Evolutionary conservation across 1,284 basidiomycete genomes (phyloP), one percentile per base, ranked within the genome.

Genomic region (Sanguinoderma infundibulare): DNA sequence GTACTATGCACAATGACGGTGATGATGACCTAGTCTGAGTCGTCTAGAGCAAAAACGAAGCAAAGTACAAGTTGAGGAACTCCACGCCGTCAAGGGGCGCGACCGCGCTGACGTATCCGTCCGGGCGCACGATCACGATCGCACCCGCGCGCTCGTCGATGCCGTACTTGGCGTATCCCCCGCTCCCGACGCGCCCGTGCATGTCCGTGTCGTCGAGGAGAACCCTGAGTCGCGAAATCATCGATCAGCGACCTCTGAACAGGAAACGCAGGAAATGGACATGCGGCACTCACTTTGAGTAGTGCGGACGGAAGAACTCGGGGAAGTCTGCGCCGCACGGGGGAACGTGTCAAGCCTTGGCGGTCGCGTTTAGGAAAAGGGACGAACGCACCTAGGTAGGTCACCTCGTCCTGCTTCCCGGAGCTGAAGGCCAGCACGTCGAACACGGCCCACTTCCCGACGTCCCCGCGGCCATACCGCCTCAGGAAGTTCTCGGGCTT

Each of bases 101-200:
- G 20, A 90, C 77, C 57, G 78, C 77, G 1, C 87, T 59, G 17
- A 93, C 83, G 63, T 91, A 92, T 8, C 90, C 90, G 67, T 93
- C 91, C 2, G 91, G 91, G 26, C 91, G 81, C n/a, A 91, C 84
- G 24, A 89, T 77, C 20, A 90, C 83, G 20, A 91, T 74, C 6
- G 82, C 87, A 22, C 90, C 90, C 2, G 20, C 35, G 75, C 72
- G n/a, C 76, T 69, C 7, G 40, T 78, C 75, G 39, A 91, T 79
- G 0, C 90, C 90, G 64, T 81, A 85, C 62, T 71, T 77, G 38
- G 75, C 71, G 63, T 86, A 83, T 4, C 73, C 76, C 15, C 67
- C 69, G 8, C 81, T 80, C 12, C 80, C 82, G 17, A 62, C 61
- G 2, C 55, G 68, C 3, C 63, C 71, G 2, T 73, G 72, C 51